Evolutionary conservation across 2,329 filamentous ascomycete species (phyloP).

Genomic region (Pseudogymnoascus sp.): DNA sequence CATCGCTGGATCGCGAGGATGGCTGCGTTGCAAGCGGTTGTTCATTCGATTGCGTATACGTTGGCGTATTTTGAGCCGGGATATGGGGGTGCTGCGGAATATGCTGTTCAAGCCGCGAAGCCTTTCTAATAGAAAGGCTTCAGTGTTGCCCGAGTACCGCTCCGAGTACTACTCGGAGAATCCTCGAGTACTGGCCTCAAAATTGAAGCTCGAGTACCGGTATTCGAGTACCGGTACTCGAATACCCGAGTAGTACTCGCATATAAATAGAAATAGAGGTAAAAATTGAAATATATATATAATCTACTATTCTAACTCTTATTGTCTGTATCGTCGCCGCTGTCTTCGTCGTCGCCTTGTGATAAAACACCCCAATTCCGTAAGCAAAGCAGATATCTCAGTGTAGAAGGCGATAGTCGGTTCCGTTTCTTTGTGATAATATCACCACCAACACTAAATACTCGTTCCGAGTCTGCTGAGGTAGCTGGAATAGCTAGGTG

Average conservation of each 20-base stretch:
- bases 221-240: too few species aligned
- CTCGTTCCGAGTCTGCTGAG: neutral
- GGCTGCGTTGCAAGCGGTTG: slow-evolving; percentile 35
- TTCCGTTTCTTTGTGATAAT: neutral
- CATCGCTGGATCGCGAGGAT: slow-evolving; percentile 42
- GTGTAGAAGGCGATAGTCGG: neutral
- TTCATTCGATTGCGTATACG: slow-evolving; percentile 40
- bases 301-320: too few species aligned
- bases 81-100: slow-evolving; percentile 7
- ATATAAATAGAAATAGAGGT: too few species aligned
- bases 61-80: slow-evolving; percentile 27
- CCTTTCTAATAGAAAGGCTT: too few species aligned
- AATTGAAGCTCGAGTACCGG: too few species aligned
- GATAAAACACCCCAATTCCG: neutral
- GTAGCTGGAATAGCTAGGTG: neutral
- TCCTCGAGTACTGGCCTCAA: too few species aligned
- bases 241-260: too few species aligned
- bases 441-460: neutral
- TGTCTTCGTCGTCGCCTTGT: neutral
- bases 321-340: neutral
- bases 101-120: slow-evolving; percentile 10
- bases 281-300: too few species aligned
- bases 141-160: too few species aligned
- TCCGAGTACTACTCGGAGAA: too few species aligned
- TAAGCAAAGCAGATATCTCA: neutral